Evolutionary conservation across 768 basidiomycete genomes (phyloP).

Genomic region (Paxillus involutus): DNA sequence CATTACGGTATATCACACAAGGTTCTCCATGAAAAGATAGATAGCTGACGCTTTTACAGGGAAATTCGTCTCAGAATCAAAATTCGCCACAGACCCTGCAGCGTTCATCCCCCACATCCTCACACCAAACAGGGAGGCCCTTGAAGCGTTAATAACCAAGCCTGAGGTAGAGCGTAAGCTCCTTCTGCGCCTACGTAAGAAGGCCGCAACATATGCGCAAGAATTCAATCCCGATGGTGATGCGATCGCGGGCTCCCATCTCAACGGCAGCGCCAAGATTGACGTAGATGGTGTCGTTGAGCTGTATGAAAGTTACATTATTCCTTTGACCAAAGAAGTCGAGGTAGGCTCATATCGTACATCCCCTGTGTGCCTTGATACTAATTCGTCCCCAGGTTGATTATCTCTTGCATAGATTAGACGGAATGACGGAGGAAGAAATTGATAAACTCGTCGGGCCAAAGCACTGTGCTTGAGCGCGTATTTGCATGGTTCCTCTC

Average conservation of each 20-base stretch:
- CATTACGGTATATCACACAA: constrained; percentile 78
- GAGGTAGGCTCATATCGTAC: constrained; percentile 62
- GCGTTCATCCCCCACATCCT: constrained; percentile 93
- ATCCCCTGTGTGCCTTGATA: neutral
- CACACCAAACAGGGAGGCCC: constrained; percentile 68
- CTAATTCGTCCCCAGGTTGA: constrained; percentile 64
- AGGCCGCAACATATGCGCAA: constrained; percentile 76
- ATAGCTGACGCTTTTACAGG: constrained; percentile 47
- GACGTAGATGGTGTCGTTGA: constrained; percentile 92
- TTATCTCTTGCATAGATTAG: constrained; percentile 87
- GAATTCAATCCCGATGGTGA: constrained; percentile 76
- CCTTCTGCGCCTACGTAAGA: constrained; percentile 81
- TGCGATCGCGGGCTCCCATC: constrained; percentile 34
- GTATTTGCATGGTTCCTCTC: neutral
- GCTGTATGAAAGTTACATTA: constrained; percentile 93
- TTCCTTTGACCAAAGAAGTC: constrained; percentile 96
- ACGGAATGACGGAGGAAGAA: constrained; percentile 80
- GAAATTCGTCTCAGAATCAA: constrained; percentile 98
- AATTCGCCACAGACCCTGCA: constrained; percentile 84
- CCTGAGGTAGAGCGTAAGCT: constrained; percentile 91
- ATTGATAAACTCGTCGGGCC: constrained; percentile 57
- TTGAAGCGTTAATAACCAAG: constrained; percentile 93
- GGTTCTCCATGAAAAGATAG: neutral
- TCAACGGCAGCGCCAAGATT: constrained; percentile 60
- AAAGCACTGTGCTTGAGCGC: constrained; percentile 9